A percentile compares a stretch with the other conserved stretches of the same genome.
phyloP scores from a whole-genome alignment of 805 yeast genomes.

The Yarrowia keelungensis region DNA sequence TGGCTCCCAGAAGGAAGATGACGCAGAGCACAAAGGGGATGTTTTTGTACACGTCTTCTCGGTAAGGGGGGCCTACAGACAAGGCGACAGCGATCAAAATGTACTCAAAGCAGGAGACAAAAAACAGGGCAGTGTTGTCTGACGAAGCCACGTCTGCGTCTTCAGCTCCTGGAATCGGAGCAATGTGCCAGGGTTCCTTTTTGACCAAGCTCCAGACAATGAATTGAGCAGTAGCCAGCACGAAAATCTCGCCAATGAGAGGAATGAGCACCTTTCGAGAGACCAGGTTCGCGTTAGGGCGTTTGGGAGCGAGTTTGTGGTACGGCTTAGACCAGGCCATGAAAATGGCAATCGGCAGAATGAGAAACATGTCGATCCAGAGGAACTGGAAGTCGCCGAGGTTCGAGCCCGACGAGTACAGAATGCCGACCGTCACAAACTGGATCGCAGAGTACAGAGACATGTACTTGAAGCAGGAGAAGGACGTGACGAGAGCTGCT shows the following conservation, averaged over 20 bases:
- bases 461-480: conserved; percentile 98
- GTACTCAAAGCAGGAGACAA: conserved; percentile 86
- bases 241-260: conserved; percentile 73
- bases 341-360: conserved; percentile 92
- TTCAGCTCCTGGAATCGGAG: conserved; percentile 81
- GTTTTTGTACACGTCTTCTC: conserved; percentile 72
- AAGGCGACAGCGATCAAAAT: conserved; percentile 82
- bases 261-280: conserved; percentile 88
- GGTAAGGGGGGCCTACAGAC: conserved; percentile 91
- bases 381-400: conserved; percentile 96
- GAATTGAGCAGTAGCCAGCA: conserved; percentile 70
- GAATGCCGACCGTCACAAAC: conserved; percentile 81
- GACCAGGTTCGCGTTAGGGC: conserved; percentile 94
- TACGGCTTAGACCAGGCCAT: conserved; percentile 96
- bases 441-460: conserved; percentile 96
- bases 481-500: conserved; percentile 91
- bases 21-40: conserved; percentile 74
- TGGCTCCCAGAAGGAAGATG: conserved; percentile 56
- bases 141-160: conserved; percentile 82
- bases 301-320: conserved; percentile 62
- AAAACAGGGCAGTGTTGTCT: conserved; percentile 87
- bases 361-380: conserved; percentile 88
- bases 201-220: conserved; percentile 65
- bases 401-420: conserved; percentile 88
- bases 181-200: conserved; percentile 74